Base-by-base conservation (phyloP, 208 protist species). In the Lotmaria passim region DNA sequence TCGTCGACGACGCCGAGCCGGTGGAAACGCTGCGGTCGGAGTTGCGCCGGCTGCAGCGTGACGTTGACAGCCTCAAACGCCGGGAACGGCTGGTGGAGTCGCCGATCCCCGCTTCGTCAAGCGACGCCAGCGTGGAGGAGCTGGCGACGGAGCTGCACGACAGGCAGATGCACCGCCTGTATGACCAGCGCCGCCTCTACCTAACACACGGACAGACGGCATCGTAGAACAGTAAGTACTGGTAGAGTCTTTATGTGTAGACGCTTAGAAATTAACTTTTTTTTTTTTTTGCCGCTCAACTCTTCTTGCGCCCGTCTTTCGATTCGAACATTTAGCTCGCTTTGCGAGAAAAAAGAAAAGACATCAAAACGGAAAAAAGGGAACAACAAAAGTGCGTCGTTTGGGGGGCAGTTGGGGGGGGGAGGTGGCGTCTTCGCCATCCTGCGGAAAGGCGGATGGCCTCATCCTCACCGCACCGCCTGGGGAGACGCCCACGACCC, bases 121-220 rank as follows among this genome's bases (percentile, higher is more conserved):
- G 48, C 10, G 50, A 51, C 15, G 26, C 53, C 0, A 69, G 73
- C 43, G 56, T 65, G 24, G 63, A 71, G 75, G 48, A 73, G 59
- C 69, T 81, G 1, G 64, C 73, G 10, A 55, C 55, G 41, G 47
- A 71, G 41, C 64, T 78, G 51, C 73, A 68, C 24, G 50, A 62
- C 39, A 60, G 36, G 50, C 73, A 73, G 26, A 66, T 71, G 73
- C 64, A 39, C 58, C 56, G 46, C 0, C 59, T 70, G 33, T 66
- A 63, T 43, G 39, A 68, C 12, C 63, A 78, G 39, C 63, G 73
- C 0, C 50, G 51, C 38, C 24, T 66, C 34, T 65, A 59, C 61
- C 53, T 69, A 14, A 44, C 55, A 1, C 41, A 31, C 46, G 36
- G 46, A 2, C 44, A 26, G 4, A 23, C 15, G 17, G 33, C n/a